Evolutionary conservation across 805 yeast genomes (phyloP).

Genomic region (Lachancea sp.): DNA sequence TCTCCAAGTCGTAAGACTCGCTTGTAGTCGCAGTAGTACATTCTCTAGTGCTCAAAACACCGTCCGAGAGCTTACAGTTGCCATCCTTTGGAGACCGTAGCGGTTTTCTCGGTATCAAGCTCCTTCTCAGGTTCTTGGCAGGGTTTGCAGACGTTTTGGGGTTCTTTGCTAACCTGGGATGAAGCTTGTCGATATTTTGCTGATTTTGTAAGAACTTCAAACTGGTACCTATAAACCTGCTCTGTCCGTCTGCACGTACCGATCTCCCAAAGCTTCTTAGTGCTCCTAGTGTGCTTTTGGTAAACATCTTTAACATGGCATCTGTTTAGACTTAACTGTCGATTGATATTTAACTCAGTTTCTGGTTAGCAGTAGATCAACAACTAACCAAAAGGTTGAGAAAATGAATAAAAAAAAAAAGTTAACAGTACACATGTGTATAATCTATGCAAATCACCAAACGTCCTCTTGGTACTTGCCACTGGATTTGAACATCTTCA

Average conservation of each 20-base stretch:
- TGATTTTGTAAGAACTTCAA: not conserved
- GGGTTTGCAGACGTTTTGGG: slow-evolving; percentile 16
- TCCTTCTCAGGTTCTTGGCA: slow-evolving; percentile 17
- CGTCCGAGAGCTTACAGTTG: not conserved
- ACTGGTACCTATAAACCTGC: not conserved
- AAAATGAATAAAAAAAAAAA: too few relatives aligned
- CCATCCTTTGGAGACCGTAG: slow-evolving; percentile 3
- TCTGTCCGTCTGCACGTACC: too few relatives aligned
- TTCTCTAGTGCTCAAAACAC: slow-evolving; percentile 27
- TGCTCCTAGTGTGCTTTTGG: too few relatives aligned
- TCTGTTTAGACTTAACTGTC: too few relatives aligned
- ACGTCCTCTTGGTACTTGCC: slow-evolving; percentile 96
- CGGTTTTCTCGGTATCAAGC: slow-evolving; percentile 14
- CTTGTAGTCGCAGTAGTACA: slow-evolving; percentile 70
- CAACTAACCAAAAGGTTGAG: too few relatives aligned
- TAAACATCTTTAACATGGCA: too few relatives aligned
- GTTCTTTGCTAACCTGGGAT: slow-evolving; percentile 11
- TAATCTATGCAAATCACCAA: slow-evolving; percentile 48
- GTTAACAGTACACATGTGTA: slow-evolving; percentile 1
- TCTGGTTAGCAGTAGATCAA: too few relatives aligned
- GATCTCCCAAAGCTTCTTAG: too few relatives aligned
- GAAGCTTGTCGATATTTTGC: not conserved
- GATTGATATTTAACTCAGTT: too few relatives aligned
- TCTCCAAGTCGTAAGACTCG: slow-evolving; percentile 58
- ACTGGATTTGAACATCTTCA: slow-evolving; percentile 71